Base-by-base conservation (phyloP, 83 land plant genomes). In the Diphasiastrum complanatum region DNA sequence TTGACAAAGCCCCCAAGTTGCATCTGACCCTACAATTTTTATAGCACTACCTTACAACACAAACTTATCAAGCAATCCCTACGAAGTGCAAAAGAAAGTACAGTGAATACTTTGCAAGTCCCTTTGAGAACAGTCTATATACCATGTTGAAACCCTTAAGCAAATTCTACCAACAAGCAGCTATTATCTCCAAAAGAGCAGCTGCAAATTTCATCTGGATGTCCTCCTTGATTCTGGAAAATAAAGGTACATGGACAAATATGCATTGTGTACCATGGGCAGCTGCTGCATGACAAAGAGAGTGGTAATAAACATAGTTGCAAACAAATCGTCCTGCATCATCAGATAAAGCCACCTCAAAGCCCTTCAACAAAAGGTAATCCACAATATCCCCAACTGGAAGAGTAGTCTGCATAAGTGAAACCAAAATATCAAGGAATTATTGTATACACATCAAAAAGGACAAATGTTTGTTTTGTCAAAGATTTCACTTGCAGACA, bases 311-410 rank as follows among this genome's bases (percentile, higher is more conserved):
- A 1, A 91, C 91, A 64, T 82, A 91, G 60, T 91, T 91, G 83
- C 97, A 91, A 0, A 91, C 97, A 66, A 91, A 91, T 0, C 87
- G 78, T 2, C 91, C 97, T 16, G 97, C 96, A 78, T 91, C 97
- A 53, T 82, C 82, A 0, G 97, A 91, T 2, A 77, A 30, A 51
- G 72, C 61, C 61, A 87, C 90, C 22, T 82, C 83, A 33, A 70
- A 88, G 11, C 97, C 97, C 69, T 58, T 79, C 45, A 71, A 73
- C 34, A 65, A 67, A 33, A 87, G 51, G 1, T 73, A 32, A 28
- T 61, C 74, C 22, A 85, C 78, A 19, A 91, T 78, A 6, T 87
- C 81, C 16, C 65, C 65, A 18, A 78, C 82, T 8, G 95, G 90
- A 24, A 91, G 64, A 23, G 69, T 36, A 41, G 96, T 84, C 97